Evolutionary conservation across 139 green algal genomes (phyloP).

Genomic region (Pleodorina starrii): DNA sequence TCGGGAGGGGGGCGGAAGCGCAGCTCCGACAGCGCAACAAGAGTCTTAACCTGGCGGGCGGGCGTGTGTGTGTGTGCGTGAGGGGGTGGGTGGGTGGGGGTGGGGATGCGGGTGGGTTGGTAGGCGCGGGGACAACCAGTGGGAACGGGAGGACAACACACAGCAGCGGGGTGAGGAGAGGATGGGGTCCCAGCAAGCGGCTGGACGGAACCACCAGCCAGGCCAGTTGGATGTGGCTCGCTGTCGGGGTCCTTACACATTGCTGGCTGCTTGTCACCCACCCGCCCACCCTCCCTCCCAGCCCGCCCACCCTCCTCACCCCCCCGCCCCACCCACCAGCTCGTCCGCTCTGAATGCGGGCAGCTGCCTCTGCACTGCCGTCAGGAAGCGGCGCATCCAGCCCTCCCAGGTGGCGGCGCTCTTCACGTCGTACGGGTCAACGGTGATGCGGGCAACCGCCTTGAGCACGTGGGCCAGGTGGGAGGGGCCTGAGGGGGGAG

Average conservation of each 20-base stretch:
- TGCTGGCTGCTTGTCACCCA: no score
- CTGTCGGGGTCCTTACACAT: no score
- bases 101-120: no score
- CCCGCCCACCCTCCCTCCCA: no score
- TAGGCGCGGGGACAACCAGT: no score
- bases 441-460: constrained; percentile 22
- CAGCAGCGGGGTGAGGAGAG: no score
- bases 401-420: constrained; percentile 26
- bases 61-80: no score
- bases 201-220: no score
- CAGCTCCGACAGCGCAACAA: constrained; percentile 49
- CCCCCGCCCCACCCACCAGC: constrained; percentile 39
- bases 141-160: no score
- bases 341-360: constrained; percentile 46
- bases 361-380: constrained; percentile 30
- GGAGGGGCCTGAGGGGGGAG: constrained; percentile 4
- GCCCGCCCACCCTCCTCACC: not conserved
- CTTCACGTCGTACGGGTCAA: constrained; percentile 49
- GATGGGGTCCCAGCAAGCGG: no score
- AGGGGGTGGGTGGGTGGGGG: no score
- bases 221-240: no score
- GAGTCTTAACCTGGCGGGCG: constrained; percentile 44
- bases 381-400: constrained; percentile 50
- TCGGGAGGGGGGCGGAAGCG: constrained; percentile 38
- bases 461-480: constrained; percentile 10